phyloP scores from a whole-genome alignment of 345 rosid genomes.

The Gossypium sturtianum region DNA sequence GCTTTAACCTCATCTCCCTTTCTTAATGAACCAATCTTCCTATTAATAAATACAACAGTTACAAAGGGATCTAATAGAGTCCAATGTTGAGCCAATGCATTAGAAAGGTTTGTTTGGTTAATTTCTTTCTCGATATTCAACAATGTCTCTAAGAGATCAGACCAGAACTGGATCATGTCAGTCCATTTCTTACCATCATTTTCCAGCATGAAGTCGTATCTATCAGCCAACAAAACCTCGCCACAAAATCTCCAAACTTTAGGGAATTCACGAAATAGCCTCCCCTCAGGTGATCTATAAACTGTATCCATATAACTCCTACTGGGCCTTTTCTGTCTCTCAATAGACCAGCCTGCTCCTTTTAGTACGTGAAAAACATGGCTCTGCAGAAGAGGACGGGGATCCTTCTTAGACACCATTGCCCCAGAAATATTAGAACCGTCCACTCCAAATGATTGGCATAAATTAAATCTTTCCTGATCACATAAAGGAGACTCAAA shows the following conservation, averaged over 20 bases:
- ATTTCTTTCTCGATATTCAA: conserved; percentile 49
- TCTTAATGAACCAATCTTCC: conserved; percentile 69
- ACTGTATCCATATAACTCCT: conserved; percentile 45
- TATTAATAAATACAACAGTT: conserved; percentile 59
- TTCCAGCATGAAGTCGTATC: conserved; percentile 35
- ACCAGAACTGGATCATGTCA: conserved; percentile 56
- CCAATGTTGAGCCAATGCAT: conserved; percentile 61
- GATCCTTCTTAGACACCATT: conserved; percentile 49
- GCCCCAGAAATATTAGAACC: conserved; percentile 26
- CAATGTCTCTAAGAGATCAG: conserved; percentile 55
- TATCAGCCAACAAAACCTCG: conserved; percentile 37
- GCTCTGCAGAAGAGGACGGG: conserved; percentile 63
- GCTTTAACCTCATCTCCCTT: conserved; percentile 67
- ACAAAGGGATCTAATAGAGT: conserved; percentile 84
- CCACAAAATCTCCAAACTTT: conserved; percentile 76
- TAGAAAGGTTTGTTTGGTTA: conserved; percentile 32
- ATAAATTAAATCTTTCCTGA: conserved; percentile 27
- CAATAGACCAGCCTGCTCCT: conserved; percentile 63
- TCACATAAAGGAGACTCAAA: conserved; percentile 25
- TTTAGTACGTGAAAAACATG: conserved; percentile 44
- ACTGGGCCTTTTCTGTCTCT: conserved; percentile 48
- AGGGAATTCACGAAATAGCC: conserved; percentile 58
- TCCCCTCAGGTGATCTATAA: conserved; percentile 67
- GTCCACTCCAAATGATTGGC: conserved; percentile 15
- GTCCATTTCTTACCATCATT: conserved; percentile 56